phyloP scores from a whole-genome alignment of 257 asterid species.

The Solanum piurae region DNA sequence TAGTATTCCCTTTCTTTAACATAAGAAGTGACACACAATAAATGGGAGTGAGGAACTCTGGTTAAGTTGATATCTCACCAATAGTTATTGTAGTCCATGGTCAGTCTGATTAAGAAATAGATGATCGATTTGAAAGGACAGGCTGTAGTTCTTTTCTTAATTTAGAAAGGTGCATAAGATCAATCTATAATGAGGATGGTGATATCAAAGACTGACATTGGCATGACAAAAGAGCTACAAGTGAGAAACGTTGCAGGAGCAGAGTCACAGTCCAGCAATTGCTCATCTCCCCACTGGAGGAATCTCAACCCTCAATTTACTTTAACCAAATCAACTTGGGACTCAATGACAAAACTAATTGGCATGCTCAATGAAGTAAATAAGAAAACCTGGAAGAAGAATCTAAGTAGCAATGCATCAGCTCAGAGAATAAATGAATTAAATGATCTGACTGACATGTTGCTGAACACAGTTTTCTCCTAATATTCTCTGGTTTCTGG shows the following conservation, averaged over 20 bases:
- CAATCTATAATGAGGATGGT: neutral
- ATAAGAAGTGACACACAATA: neutral
- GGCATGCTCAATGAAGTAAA: neutral
- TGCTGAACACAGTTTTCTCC: neutral
- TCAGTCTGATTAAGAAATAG: neutral
- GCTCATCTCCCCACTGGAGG: neutral
- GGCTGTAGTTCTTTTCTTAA: neutral
- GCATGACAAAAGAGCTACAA: neutral
- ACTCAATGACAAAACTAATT: neutral
- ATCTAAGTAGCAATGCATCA: neutral
- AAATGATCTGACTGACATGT: neutral
- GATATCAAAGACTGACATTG: neutral
- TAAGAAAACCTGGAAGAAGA: neutral
- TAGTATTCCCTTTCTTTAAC: neutral
- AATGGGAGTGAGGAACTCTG: neutral
- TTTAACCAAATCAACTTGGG: neutral
- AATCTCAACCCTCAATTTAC: neutral
- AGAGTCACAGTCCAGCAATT: neutral
- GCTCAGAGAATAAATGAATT: neutral
- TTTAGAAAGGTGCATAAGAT: neutral
- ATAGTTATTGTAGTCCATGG: neutral
- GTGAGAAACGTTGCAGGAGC: neutral
- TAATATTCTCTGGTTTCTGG: neutral
- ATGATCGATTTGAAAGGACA: neutral
- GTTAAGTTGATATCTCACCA: neutral